Conservation (phyloP, 2,329 filamentous ascomycete species). For the Knufia fluminis region DNA sequence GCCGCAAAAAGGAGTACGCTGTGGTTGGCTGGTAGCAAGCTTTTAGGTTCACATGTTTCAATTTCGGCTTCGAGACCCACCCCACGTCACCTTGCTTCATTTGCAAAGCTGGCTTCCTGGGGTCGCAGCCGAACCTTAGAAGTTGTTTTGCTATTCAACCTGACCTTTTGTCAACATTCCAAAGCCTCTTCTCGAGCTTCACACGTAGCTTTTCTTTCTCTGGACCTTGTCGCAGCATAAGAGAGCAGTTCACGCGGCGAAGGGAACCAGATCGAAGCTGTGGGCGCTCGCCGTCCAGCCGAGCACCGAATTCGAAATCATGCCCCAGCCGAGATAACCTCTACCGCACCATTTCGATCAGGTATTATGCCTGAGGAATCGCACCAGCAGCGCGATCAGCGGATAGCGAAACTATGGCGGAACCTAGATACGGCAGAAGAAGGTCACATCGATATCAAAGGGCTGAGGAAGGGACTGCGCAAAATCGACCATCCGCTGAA, state of each 20-base stretch:
- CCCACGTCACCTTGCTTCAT: neutral
- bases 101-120: neutral
- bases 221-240: neutral
- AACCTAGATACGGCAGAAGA: conserved; percentile 67
- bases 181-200: neutral
- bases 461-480: conserved; percentile 71
- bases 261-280: neutral
- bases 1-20: no score
- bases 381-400: conserved; percentile 67
- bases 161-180: neutral
- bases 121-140: neutral
- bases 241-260: neutral
- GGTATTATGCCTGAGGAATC: conserved; percentile 60
- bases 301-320: conserved; percentile 1
- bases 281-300: conserved; percentile 3
- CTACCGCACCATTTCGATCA: neutral
- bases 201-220: no score
- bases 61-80: neutral
- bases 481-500: conserved; percentile 91
- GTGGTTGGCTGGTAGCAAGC: no score
- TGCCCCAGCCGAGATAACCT: conserved; percentile 8
- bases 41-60: no score
- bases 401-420: conserved; percentile 75
- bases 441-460: conserved; percentile 75
- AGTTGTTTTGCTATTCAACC: neutral